A percentile compares a stretch with the other conserved stretches of the same genome.
Conservation (phyloP, 768 basidiomycete genomes). For the Lactarius quietus region DNA sequence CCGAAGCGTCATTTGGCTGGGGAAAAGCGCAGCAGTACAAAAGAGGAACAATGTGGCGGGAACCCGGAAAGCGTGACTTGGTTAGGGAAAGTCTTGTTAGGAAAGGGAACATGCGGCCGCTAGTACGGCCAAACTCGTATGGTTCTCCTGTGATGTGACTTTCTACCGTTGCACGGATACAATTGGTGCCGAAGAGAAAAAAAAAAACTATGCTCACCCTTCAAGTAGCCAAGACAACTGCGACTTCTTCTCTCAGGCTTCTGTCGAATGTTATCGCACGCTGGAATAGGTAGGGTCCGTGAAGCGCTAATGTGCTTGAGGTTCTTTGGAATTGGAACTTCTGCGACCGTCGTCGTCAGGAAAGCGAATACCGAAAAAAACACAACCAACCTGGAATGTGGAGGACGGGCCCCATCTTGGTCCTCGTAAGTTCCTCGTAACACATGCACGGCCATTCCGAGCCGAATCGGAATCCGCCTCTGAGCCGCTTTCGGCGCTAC, state of each 20-base stretch:
- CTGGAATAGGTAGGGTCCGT: background rate
- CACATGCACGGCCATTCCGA: background rate
- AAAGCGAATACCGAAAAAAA: background rate
- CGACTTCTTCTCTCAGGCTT: background rate
- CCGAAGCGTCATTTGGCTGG: background rate
- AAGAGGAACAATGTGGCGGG: background rate
- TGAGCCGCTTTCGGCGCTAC: background rate
- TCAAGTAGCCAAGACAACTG: background rate
- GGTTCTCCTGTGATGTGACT: background rate
- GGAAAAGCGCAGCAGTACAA: background rate
- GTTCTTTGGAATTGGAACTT: background rate
- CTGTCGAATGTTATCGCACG: background rate
- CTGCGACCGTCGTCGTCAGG: background rate
- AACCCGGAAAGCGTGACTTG: background rate
- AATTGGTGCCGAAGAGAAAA: background rate
- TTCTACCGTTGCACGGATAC: background rate
- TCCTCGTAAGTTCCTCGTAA: background rate
- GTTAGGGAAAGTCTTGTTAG: background rate
- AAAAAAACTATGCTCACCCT: background rate
- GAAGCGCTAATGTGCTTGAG: background rate
- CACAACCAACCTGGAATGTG: background rate
- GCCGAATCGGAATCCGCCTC: background rate
- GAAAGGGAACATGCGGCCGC: background rate
- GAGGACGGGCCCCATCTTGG: background rate
- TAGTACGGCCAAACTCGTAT: background rate